Percentiles rank a stretch among this genome's conserved stretches.
These are phyloP conservation scores for Ceratocystis destructans DNA, from an alignment of 2,329 filamentous ascomycete species.

Conservation along the genomic window DNA sequence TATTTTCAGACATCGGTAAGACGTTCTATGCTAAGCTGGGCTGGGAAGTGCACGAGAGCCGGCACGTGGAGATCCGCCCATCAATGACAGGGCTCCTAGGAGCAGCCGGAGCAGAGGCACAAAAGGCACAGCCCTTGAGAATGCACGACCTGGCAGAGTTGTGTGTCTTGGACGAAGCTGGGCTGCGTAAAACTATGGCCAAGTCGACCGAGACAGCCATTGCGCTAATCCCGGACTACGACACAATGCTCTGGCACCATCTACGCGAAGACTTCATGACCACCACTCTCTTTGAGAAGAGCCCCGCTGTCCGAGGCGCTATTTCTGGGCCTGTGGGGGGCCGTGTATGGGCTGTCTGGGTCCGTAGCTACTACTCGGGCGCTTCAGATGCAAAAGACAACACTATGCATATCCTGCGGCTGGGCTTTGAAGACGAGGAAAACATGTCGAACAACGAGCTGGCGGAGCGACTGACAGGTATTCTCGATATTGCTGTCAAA, in stretches of 20 bases:
- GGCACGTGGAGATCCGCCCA: conserved; percentile 52
- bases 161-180: conserved; percentile 48
- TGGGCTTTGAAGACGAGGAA: conserved; percentile 49
- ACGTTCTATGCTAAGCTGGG: conserved; percentile 64
- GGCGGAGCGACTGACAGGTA: conserved; percentile 40
- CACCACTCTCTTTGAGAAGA: conserved; percentile 40
- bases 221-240: conserved; percentile 42
- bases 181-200: conserved; percentile 43
- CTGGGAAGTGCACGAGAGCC: conserved; percentile 62
- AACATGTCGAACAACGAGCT: conserved; percentile 31
- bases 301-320: conserved; percentile 55
- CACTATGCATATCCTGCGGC: conserved; percentile 52
- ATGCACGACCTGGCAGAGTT: conserved; percentile 47
- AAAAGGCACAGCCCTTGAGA: conserved; percentile 33
- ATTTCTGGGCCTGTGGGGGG: conserved; percentile 37
- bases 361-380: conserved; percentile 46
- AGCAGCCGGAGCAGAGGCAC: conserved; percentile 10
- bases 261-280: conserved; percentile 69
- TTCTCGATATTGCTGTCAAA: conserved; percentile 52
- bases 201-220: conserved; percentile 31
- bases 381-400: conserved; percentile 44
- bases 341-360: conserved; percentile 61
- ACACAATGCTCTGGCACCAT: conserved; percentile 63
- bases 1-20: conserved; percentile 81
- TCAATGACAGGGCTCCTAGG: conserved; percentile 19